Evolutionary conservation across 2,329 filamentous ascomycete species (phyloP), one percentile per base, ranked within the genome.

Genomic region (Seiridium cupressi): DNA sequence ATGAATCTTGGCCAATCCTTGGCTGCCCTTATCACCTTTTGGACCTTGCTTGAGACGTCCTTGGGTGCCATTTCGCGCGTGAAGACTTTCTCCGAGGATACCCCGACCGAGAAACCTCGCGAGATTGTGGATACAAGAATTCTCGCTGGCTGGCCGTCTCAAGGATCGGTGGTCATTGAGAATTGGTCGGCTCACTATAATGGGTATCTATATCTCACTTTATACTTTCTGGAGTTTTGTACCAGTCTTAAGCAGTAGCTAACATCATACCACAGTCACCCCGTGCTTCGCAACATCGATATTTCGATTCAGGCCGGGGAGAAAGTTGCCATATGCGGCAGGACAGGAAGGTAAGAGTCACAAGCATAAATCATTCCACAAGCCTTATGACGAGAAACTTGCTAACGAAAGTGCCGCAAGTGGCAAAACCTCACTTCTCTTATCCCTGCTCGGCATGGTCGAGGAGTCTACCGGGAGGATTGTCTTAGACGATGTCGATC

Each of bases 401-500:
- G 54, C 54, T 57, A 57, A 57, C 54, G 26, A 46, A 47, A 47
- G 53, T 57, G 54, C 42, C 42, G 11, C 42, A 46, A 57, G 54
- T 58, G 55, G 55, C 55, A 58, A 58, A 51, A 58, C 44, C 44
- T 58, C 55, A 49, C 32, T 51, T 49, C 26, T 51, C 44, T 42
- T 58, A 40, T 36, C 55, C n/a, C 44, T 58, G 26, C 55, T 58
- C 35, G 26, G 55, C 32, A 58, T 58, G 48, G 40, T 46, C 26
- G 48, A 53, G 32, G 47, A 44, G 18, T 32, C 18, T 26, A 44
- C 47, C 40, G 58, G 58, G 3, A 18, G 34, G 9, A 60, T 60
- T 40, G 7, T 48, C 18, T n/a, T 60, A 7, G 58, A 55, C 34
- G 58, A 44, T 34, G 34, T 51, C 9, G 51, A 60, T 51, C 44